These are phyloP conservation scores for Corynascus novoguineensis DNA, from an alignment of 495 filamentous ascomycete genomes.

Conservation along the genomic window DNA sequence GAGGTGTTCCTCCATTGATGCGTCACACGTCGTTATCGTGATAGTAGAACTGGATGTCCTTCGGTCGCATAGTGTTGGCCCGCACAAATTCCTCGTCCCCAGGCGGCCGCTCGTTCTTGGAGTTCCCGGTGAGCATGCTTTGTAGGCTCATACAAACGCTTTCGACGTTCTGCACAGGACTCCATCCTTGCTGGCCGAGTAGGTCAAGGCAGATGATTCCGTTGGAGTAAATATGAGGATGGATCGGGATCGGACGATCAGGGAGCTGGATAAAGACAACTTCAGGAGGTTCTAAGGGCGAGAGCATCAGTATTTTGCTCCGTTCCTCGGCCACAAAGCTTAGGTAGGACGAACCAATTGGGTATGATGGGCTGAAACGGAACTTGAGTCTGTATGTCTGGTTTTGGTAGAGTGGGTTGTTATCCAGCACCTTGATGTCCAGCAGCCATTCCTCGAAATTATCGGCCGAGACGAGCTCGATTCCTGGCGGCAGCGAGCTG, in stretches of 20 bases:
- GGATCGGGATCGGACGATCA: slow-evolving; percentile 78
- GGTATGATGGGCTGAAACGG: slow-evolving; percentile 74
- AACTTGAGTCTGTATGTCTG: slow-evolving; percentile 85
- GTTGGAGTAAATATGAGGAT: slow-evolving; percentile 97
- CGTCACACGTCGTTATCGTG: slow-evolving; percentile 75
- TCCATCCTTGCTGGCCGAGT: slow-evolving; percentile 82
- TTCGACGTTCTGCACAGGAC: slow-evolving; percentile 93
- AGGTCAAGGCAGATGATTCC: slow-evolving; percentile 97
- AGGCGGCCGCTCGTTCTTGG: slow-evolving; percentile 77
- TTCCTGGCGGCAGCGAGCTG: slow-evolving; percentile 59
- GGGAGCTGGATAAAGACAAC: slow-evolving; percentile 72
- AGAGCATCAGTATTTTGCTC: neutral
- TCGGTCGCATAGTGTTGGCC: slow-evolving; percentile 66
- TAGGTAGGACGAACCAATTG: slow-evolving; percentile 63
- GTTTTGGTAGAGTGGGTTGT: slow-evolving; percentile 81
- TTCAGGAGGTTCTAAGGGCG: slow-evolving; percentile 72
- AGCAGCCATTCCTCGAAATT: slow-evolving; percentile 87
- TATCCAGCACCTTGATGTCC: slow-evolving; percentile 85
- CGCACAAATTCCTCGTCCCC: slow-evolving; percentile 83
- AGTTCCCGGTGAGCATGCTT: slow-evolving; percentile 95
- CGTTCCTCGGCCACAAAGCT: neutral
- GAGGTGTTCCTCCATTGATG: neutral
- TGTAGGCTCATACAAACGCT: slow-evolving; percentile 96
- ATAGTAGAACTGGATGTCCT: slow-evolving; percentile 83
- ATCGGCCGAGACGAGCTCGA: slow-evolving; percentile 71